Conservation (phyloP, 768 basidiomycete species). For the Pleurotus salmoneostramineus region DNA sequence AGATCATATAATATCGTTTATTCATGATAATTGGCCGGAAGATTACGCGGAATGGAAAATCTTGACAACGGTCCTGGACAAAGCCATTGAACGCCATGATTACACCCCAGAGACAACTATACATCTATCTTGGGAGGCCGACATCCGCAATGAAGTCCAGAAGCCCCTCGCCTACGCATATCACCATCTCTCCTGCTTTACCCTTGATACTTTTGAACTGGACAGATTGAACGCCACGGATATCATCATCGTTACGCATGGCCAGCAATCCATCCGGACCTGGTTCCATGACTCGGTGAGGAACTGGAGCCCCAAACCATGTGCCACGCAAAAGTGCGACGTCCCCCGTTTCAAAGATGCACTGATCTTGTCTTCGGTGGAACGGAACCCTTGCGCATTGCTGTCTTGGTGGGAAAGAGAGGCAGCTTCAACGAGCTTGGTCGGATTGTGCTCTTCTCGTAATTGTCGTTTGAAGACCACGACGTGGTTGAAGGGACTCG, state of each 20-base stretch:
- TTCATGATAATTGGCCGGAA: not conserved
- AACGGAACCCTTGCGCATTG: not conserved
- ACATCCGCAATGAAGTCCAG: not conserved
- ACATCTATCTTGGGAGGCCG: not conserved
- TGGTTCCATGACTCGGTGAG: not conserved
- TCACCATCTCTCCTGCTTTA: not conserved
- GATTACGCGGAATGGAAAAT: not conserved
- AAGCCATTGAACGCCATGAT: not conserved
- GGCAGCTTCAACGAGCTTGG: not conserved
- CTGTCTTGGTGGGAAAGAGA: not conserved
- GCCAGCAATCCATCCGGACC: not conserved
- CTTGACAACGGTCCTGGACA: not conserved
- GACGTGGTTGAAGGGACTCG: not conserved
- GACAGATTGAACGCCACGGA: not conserved
- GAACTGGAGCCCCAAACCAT: not conserved
- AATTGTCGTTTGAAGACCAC: not conserved
- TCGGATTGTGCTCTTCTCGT: not conserved
- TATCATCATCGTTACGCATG: not conserved
- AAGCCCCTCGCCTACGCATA: not conserved
- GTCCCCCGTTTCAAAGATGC: not conserved
- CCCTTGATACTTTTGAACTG: too few relatives aligned
- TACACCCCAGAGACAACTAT: not conserved
- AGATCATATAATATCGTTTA: not conserved
- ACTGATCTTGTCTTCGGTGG: not conserved
- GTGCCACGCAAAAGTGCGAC: not conserved